Evolutionary conservation across 2,329 filamentous ascomycete genomes (phyloP), one percentile per base, ranked within the genome.

Genomic region (Aspergillus caelatus): DNA sequence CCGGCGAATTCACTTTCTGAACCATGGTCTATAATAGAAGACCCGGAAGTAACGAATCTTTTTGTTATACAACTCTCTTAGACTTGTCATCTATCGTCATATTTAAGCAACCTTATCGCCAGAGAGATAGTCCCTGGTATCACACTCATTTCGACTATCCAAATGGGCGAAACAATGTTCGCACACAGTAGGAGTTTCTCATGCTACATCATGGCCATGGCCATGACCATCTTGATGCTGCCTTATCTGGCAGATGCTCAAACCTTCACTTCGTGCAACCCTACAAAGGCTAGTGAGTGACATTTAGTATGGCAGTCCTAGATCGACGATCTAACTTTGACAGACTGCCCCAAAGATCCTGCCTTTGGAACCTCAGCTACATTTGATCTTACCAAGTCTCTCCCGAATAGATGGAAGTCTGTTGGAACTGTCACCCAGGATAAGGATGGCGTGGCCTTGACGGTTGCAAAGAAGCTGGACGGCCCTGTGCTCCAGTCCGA

Each of bases 401-500:
- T 83, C 32, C 94, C 95, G 57, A 88, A 91, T 78, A 90, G 91
- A 53, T 98, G 97, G 79, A 88, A 86, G 2, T 78, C 89, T 6
- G 85, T 87, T 66, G 87, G 91, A 58, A 84, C 82, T 21, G 88
- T 91, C 3, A 88, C 88, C 1, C 98, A 97, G 80, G 86, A 84
- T 75, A 83, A 83, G 61, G 86, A 94, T 74, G 95, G 95, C 63
- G 93, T 86, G 32, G 87, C 86, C 14, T 96, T 99, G 77, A 93
- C 92, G 30, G 89, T 99, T 58, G 80, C 87, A 57, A 82, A 89
- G 73, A 84, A 89, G 57, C 93, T 94, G 62, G 92, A 99, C 74
- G 87, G 93, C 3, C 95, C 95, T 0, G 90, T 94, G 77, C 86
- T 99, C 65, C 86, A 86, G 68, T 96, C 93, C 65, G 88, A 95